phyloP scores from a whole-genome alignment of 2,329 filamentous ascomycete species.

The Alternaria novae-zelandiae region DNA sequence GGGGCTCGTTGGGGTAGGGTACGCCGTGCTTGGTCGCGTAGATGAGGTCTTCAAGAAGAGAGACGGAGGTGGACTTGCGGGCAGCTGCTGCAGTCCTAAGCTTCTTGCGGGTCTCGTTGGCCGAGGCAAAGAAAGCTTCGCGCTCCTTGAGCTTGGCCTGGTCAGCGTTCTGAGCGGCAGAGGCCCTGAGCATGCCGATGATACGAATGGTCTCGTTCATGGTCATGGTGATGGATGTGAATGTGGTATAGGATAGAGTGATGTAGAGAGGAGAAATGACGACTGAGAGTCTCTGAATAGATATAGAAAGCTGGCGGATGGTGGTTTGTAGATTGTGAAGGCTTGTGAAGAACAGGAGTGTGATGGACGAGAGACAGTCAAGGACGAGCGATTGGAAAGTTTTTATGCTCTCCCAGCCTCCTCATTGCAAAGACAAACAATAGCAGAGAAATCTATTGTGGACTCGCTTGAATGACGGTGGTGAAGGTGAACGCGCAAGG shows the following conservation, averaged over 20 bases:
- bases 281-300: background rate
- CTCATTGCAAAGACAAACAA: constrained; percentile 5
- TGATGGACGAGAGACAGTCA: background rate
- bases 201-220: constrained; percentile 34
- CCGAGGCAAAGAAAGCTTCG: constrained; percentile 1
- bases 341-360: background rate
- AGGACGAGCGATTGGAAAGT: background rate
- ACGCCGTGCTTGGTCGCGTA: constrained; percentile 17
- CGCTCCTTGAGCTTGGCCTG: constrained; percentile 22
- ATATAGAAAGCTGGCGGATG: background rate
- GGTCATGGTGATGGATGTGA: constrained; percentile 5
- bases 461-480: constrained; percentile 8
- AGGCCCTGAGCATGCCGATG: constrained; percentile 31
- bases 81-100: constrained; percentile 3
- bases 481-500: constrained; percentile 22
- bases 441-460: constrained; percentile 10
- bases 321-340: background rate
- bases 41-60: constrained; percentile 26
- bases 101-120: constrained; percentile 1
- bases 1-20: constrained; percentile 15
- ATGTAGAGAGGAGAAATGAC: background rate
- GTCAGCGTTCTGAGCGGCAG: constrained; percentile 28
- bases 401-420: background rate
- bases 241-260: background rate
- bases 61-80: constrained; percentile 11